Conservation (phyloP, 306 rosid species). For the Leucaena leucocephala region DNA sequence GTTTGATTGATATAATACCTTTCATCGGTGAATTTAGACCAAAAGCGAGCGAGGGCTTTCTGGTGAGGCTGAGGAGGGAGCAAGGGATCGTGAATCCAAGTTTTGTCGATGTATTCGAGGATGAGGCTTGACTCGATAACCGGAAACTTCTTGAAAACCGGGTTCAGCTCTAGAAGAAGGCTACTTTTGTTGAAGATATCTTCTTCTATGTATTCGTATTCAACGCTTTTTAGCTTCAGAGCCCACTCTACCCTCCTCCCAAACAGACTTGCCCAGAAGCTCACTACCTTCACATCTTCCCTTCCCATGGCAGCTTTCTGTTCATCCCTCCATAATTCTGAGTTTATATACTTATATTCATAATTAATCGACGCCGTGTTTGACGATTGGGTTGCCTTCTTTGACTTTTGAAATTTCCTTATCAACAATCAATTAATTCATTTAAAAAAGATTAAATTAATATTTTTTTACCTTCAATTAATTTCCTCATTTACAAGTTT, state of each 20-base stretch:
- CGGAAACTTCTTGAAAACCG: neutral
- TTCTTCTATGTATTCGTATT: neutral
- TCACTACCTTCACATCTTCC: neutral
- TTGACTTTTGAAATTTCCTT: neutral
- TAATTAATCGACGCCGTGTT: too few relatives aligned
- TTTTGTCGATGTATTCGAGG: neutral
- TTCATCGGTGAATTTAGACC: neutral
- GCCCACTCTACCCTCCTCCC: neutral
- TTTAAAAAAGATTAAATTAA: too few relatives aligned
- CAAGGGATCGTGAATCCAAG: neutral
- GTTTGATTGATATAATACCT: neutral
- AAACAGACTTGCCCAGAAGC: neutral
- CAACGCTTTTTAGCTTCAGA: neutral
- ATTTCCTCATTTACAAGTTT: too few relatives aligned
- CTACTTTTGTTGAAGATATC: neutral
- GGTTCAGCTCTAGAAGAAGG: neutral
- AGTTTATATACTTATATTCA: neutral
- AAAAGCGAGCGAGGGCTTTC: neutral
- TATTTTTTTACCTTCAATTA: too few relatives aligned
- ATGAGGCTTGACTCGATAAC: neutral
- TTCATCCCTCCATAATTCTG: neutral
- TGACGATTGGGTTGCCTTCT: neutral
- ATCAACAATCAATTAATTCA: too few relatives aligned
- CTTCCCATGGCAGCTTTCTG: neutral
- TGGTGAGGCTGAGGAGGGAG: neutral